Base-by-base conservation (phyloP, 768 basidiomycete genomes). In the Mycena polygramma region DNA sequence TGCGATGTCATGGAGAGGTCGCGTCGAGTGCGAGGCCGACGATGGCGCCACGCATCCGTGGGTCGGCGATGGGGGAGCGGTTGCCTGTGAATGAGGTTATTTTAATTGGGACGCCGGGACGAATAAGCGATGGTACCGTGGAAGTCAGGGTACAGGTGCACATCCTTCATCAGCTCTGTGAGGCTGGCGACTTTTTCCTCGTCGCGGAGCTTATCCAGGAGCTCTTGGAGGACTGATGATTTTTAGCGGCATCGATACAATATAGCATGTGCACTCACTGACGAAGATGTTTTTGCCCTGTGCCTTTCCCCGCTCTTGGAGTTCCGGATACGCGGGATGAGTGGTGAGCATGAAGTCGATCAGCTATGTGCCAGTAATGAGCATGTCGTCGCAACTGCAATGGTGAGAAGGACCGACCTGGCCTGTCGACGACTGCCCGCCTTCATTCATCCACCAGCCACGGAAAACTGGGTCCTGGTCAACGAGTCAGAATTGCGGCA, bases 381-480 rank as follows among this genome's bases (percentile, higher is more conserved):
- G 20, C 8, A 3, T 62, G 48, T 36, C 22, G 41, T 41, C 4
- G 6, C 4, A n/a, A 20, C 45, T 46, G 7, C 13, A 26, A 22
- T 30, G 52, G 30, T 30, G 9, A 14, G 20, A 41, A n/a, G 6
- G 8, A 71, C 81, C 57, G 61, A 92, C 92, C 82, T 96, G 95
- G n/a, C 98, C 98, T 0, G 98, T 99, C 1, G 96, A 97, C 10
- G 96, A 98, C 81, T 99, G 98, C 2, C 98, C 98, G 46, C 97
- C 98, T 81, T 99, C 98, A 76, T 97, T 99, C 96, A 98, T 98
- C 98, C 97, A 99, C 92, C 95, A 97, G 20, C 92, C 95, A 51
- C 91, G 91, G 82, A 98, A 96, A 39, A 97, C 87, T 8, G 95
- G 91, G 76, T 98, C 92, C 89, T 94, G 73, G 75, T 80, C 9